phyloP scores from a whole-genome alignment of 176 grass and related monocot species.

The Juncus effusus region DNA sequence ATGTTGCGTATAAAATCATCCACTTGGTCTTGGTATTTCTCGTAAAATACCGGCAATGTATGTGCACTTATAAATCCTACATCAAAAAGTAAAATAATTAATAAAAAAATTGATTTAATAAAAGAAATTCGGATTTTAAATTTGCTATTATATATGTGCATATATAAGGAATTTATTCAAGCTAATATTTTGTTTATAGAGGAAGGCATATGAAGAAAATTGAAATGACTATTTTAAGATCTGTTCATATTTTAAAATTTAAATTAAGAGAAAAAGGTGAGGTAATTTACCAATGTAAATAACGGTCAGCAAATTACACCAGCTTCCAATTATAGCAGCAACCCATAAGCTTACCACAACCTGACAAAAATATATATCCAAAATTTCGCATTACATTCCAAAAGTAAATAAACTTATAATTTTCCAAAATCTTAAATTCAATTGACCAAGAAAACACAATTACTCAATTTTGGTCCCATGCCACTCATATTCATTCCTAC shows the following conservation, averaged over 20 bases:
- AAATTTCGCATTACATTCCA: neutral
- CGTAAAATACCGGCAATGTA: constrained; percentile 71
- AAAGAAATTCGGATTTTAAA: neutral
- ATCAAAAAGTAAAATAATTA: constrained; percentile 6
- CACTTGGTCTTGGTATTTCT: constrained; percentile 82
- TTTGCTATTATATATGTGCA: neutral
- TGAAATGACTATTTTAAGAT: neutral
- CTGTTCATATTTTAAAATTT: neutral
- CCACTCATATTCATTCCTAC: no score
- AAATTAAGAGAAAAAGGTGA: neutral
- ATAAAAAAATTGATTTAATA: neutral
- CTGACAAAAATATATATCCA: constrained; percentile 34
- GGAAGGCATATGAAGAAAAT: neutral
- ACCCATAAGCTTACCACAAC: constrained; percentile 49
- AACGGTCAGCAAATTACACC: constrained; percentile 77
- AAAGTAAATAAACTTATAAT: neutral
- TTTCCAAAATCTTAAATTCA: neutral
- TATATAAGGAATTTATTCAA: no score
- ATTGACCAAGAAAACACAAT: no score
- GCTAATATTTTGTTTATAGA: no score
- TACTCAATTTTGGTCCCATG: no score
- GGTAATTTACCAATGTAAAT: constrained; percentile 60
- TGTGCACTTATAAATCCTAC: constrained; percentile 82
- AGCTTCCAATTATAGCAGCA: constrained; percentile 61
- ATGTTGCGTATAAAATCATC: constrained; percentile 57